phyloP scores from a whole-genome alignment of 306 rosid genomes.

The Pyrus betulifolia region DNA sequence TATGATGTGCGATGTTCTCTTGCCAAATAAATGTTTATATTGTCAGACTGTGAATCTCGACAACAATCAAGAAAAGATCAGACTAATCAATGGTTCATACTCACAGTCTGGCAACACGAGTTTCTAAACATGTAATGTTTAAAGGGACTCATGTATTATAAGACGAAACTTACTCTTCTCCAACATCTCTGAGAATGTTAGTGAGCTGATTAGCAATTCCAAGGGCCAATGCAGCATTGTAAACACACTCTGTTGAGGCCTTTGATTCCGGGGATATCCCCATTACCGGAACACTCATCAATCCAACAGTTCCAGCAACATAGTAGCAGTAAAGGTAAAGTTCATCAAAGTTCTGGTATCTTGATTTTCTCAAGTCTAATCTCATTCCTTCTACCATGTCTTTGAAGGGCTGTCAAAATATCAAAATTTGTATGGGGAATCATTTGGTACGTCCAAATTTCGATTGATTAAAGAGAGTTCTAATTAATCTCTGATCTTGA shows the following conservation, averaged over 20 bases:
- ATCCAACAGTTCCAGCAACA: slow-evolving; percentile 99
- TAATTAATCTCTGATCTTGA: background rate
- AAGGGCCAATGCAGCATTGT: slow-evolving; percentile 88
- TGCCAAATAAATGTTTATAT: too few species aligned
- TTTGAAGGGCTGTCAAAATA: slow-evolving; percentile 62
- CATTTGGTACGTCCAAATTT: background rate
- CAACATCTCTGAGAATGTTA: slow-evolving; percentile 92
- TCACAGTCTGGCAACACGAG: too few species aligned
- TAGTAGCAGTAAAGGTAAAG: slow-evolving; percentile 94
- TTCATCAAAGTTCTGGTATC: slow-evolving; percentile 82
- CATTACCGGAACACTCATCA: slow-evolving; percentile 99
- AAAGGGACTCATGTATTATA: background rate
- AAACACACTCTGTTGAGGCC: slow-evolving; percentile 70
- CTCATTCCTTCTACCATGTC: slow-evolving; percentile 99
- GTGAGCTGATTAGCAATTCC: slow-evolving; percentile 98
- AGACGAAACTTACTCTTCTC: slow-evolving; percentile 79
- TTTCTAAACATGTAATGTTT: too few species aligned
- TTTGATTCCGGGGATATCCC: slow-evolving; percentile 74
- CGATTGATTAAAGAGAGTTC: background rate
- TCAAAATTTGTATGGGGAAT: background rate
- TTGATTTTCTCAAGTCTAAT: slow-evolving; percentile 72
- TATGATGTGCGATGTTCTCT: too few species aligned
- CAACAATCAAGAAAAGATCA: too few species aligned
- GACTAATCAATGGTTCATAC: too few species aligned
- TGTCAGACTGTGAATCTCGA: too few species aligned